phyloP scores from a whole-genome alignment of 371 early-diverging fungal genomes.

The Mucor lusitanicus region DNA sequence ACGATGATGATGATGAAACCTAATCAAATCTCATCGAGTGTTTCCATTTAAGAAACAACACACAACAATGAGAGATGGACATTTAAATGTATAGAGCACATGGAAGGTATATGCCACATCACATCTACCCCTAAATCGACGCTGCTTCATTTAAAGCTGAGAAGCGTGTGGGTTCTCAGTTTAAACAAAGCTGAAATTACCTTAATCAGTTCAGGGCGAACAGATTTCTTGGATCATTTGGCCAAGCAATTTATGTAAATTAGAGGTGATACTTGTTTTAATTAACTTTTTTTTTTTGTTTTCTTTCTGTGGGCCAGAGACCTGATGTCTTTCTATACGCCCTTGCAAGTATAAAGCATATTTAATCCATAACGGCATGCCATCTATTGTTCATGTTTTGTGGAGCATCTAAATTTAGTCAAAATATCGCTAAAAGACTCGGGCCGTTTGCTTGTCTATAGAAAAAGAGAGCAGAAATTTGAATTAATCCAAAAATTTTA shows the following conservation, averaged over 20 bases:
- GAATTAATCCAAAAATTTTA: background rate
- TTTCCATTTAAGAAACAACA: background rate
- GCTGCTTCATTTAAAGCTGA: background rate
- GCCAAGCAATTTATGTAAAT: background rate
- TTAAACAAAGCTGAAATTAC: background rate
- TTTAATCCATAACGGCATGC: no score
- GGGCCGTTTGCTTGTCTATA: background rate
- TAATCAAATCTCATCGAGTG: background rate
- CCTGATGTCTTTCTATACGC: background rate
- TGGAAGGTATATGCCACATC: background rate
- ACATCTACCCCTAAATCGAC: background rate
- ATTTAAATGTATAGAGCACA: background rate
- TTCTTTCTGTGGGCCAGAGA: background rate
- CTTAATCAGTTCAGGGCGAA: background rate
- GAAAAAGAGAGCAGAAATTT: background rate
- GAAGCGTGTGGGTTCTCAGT: background rate
- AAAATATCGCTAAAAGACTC: slow-evolving; percentile 2
- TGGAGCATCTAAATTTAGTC: background rate
- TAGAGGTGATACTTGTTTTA: background rate
- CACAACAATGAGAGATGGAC: background rate
- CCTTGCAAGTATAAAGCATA: background rate
- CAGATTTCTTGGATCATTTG: background rate
- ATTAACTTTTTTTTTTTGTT: background rate
- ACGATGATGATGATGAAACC: background rate
- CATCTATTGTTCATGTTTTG: background rate